phyloP scores from a whole-genome alignment of 345 rosid genomes.

The Erucastrum elatum region DNA sequence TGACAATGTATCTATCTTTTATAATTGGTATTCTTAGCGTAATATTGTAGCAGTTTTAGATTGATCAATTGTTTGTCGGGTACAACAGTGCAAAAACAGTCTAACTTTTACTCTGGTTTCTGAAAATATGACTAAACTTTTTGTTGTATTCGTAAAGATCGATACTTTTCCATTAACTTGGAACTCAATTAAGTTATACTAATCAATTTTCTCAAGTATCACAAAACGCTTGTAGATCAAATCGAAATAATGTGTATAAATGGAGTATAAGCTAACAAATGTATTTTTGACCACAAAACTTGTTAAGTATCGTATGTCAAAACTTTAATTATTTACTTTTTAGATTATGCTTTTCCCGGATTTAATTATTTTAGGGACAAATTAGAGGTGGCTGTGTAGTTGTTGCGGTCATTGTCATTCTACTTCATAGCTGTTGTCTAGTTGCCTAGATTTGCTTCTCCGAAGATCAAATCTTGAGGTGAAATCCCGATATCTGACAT shows the following conservation, averaged over 20 bases:
- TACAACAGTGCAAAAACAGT: neutral
- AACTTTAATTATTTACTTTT: neutral
- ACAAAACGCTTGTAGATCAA: neutral
- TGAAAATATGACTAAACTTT: neutral
- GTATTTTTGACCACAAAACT: neutral
- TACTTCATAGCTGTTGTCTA: constrained; percentile 31
- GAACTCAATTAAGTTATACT: neutral
- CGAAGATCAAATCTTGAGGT: constrained; percentile 15
- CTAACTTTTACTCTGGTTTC: neutral
- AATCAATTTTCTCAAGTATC: neutral
- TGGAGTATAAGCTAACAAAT: neutral
- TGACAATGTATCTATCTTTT: neutral
- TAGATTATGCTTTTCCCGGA: neutral
- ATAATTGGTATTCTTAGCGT: neutral
- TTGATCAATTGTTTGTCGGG: neutral
- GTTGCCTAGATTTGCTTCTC: constrained; percentile 24
- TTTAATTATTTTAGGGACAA: neutral
- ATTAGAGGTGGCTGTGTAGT: constrained; percentile 23
- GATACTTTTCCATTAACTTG: neutral
- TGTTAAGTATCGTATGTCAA: neutral
- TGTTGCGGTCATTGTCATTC: constrained; percentile 24
- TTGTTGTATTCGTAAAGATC: neutral
- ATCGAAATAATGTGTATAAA: neutral
- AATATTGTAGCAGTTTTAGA: neutral
- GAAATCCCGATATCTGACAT: constrained; percentile 16